Percentiles rank a stretch among this genome's conserved stretches.
Conservation (phyloP, 2,329 filamentous ascomycete genomes). For the Incumbomyces delicatus region DNA sequence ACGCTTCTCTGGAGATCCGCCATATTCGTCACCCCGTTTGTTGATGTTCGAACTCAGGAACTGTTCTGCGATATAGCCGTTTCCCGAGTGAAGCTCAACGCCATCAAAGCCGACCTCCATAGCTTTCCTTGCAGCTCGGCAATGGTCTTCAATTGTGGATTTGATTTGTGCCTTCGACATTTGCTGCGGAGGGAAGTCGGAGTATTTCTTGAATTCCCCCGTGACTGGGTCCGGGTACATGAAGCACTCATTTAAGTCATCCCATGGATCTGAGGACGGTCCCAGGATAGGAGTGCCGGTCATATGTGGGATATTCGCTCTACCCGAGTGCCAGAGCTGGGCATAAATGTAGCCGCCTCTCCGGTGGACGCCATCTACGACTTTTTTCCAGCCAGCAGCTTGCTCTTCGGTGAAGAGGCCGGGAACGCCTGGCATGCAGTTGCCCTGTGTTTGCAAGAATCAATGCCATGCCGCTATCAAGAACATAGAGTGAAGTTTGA, state of each 20-base stretch:
- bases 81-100: constrained; percentile 40
- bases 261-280: not conserved
- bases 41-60: constrained; percentile 44
- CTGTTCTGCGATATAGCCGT: constrained; percentile 44
- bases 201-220: not conserved
- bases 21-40: constrained; percentile 41
- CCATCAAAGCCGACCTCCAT: constrained; percentile 46
- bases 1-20: constrained; percentile 42
- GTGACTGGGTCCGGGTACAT: constrained; percentile 33
- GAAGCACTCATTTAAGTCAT: constrained; percentile 18
- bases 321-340: constrained; percentile 37
- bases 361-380: constrained; percentile 42
- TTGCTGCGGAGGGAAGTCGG: constrained; percentile 14
- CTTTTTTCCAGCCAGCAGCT: constrained; percentile 40
- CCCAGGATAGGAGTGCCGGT: constrained; percentile 17
- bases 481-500: not conserved
- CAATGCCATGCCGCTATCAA: not conserved
- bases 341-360: constrained; percentile 39
- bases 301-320: constrained; percentile 35
- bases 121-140: constrained; percentile 40
- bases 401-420: constrained; percentile 26
- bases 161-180: constrained; percentile 35
- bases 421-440: constrained; percentile 1
- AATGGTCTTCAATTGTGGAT: constrained; percentile 33
- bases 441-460: not conserved